Evolutionary conservation across 208 protist genomes (phyloP).

Genomic region (Perkinsela sp.): DNA sequence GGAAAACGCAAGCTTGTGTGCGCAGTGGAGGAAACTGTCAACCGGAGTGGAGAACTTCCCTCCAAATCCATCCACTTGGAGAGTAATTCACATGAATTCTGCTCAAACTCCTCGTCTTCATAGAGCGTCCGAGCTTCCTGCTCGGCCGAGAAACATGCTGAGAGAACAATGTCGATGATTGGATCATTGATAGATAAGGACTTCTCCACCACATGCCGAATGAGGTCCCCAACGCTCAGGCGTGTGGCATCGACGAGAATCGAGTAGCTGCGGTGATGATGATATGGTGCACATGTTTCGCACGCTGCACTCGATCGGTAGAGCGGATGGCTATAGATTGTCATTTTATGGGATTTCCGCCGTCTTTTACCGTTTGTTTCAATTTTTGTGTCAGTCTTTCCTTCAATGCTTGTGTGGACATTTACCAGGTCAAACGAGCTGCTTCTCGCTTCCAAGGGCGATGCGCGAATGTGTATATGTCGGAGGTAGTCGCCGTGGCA

Average conservation of each 20-base stretch:
- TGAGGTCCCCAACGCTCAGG: background rate
- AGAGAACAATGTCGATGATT: background rate
- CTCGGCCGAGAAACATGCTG: background rate
- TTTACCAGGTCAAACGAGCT: too few species aligned
- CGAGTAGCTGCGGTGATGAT: background rate
- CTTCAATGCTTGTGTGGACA: too few species aligned
- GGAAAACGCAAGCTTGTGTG: background rate
- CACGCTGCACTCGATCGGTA: background rate
- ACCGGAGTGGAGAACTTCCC: background rate
- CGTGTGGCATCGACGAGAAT: background rate
- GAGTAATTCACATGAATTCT: background rate
- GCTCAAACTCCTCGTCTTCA: background rate
- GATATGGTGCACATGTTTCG: background rate
- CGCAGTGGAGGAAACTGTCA: background rate
- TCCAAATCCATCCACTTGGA: background rate
- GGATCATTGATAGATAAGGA: background rate
- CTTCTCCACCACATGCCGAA: background rate
- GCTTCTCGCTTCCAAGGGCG: background rate
- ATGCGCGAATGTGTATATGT: background rate
- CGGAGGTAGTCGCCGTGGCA: background rate
- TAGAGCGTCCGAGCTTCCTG: background rate
- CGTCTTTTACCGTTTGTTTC: background rate
- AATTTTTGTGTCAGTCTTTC: too few species aligned
- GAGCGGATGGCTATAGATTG: background rate
- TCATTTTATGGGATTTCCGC: background rate